phyloP scores from a whole-genome alignment of 768 basidiomycete species.

The Rhizopogon salebrosus region DNA sequence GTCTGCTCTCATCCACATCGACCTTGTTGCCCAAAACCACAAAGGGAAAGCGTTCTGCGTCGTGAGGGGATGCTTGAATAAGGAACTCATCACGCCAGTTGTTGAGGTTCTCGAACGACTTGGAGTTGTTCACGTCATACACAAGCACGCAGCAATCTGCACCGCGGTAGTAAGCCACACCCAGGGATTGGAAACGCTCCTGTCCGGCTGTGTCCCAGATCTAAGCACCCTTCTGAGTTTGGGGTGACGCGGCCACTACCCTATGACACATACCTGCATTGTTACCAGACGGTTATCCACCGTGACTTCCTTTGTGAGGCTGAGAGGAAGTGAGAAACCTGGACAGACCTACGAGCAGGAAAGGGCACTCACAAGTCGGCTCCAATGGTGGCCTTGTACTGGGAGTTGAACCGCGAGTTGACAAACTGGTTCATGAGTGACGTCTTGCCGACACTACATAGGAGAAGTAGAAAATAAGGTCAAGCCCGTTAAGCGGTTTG shows the following conservation, averaged over 20 bases:
- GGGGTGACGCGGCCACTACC: slow-evolving; percentile 3
- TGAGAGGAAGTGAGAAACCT: slow-evolving; percentile 29
- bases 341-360: slow-evolving; percentile 8
- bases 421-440: slow-evolving; percentile 99
- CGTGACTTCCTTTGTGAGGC: slow-evolving; percentile 97
- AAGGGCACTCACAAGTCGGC: slow-evolving; percentile 79
- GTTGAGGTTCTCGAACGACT: slow-evolving; percentile 97
- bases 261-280: slow-evolving; percentile 73
- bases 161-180: slow-evolving; percentile 98
- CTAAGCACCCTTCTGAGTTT: slow-evolving; percentile 34
- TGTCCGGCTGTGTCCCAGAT: slow-evolving; percentile 99
- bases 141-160: slow-evolving; percentile 99
- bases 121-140: slow-evolving; percentile 97
- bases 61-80: slow-evolving; percentile 96
- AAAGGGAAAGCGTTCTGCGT: slow-evolving; percentile 99
- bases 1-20: slow-evolving; percentile 97
- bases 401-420: slow-evolving; percentile 98
- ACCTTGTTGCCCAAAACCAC: slow-evolving; percentile 99
- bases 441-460: slow-evolving; percentile 89
- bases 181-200: slow-evolving; percentile 98
- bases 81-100: slow-evolving; percentile 99
- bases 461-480: slow-evolving; percentile 2
- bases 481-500: slow-evolving; percentile 4
- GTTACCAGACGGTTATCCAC: slow-evolving; percentile 97
- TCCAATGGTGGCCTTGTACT: slow-evolving; percentile 99